Evolutionary conservation across 352 stramenopile species (phyloP).

Genomic region (Salisapilia sapeloensis): DNA sequence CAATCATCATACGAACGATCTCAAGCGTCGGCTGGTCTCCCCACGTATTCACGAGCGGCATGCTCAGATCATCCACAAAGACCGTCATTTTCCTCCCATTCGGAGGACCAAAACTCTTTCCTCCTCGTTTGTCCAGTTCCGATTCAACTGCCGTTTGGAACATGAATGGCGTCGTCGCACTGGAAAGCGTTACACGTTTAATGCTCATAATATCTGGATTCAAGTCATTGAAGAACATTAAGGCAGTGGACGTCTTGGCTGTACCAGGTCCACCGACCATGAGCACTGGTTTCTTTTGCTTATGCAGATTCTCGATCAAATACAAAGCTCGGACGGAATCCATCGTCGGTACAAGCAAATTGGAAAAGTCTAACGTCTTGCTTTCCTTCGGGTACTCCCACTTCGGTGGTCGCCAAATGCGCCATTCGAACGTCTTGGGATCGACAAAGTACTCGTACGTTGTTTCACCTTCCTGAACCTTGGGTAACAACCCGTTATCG

Average conservation of each 20-base stretch:
- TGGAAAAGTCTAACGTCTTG: slow-evolving; percentile 93
- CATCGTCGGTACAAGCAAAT: slow-evolving; percentile 96
- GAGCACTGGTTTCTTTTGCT: slow-evolving; percentile 89
- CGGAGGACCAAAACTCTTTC: slow-evolving; percentile 95
- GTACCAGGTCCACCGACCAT: slow-evolving; percentile 95
- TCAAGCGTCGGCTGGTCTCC: slow-evolving; percentile 97
- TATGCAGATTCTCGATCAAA: slow-evolving; percentile 82
- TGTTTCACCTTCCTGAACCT: slow-evolving; percentile 77
- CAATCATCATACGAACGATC: slow-evolving; percentile 94
- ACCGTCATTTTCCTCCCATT: slow-evolving; percentile 98
- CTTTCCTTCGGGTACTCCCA: slow-evolving; percentile 91
- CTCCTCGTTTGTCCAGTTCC: slow-evolving; percentile 96
- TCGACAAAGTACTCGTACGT: slow-evolving; percentile 92
- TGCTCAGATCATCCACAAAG: slow-evolving; percentile 96
- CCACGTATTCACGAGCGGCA: slow-evolving; percentile 97
- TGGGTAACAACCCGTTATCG: slow-evolving; percentile 82
- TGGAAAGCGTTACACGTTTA: slow-evolving; percentile 98
- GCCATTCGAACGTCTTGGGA: slow-evolving; percentile 86
- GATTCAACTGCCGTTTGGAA: slow-evolving; percentile 95
- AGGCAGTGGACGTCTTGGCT: slow-evolving; percentile 93
- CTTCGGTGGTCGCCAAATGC: slow-evolving; percentile 86
- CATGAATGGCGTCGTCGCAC: slow-evolving; percentile 94
- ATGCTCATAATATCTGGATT: slow-evolving; percentile 91
- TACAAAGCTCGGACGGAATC: slow-evolving; percentile 94
- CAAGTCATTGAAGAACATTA: slow-evolving; percentile 96